Conservation (phyloP, 1,284 basidiomycete species). For the Cryptococcus deneoformans region DNA sequence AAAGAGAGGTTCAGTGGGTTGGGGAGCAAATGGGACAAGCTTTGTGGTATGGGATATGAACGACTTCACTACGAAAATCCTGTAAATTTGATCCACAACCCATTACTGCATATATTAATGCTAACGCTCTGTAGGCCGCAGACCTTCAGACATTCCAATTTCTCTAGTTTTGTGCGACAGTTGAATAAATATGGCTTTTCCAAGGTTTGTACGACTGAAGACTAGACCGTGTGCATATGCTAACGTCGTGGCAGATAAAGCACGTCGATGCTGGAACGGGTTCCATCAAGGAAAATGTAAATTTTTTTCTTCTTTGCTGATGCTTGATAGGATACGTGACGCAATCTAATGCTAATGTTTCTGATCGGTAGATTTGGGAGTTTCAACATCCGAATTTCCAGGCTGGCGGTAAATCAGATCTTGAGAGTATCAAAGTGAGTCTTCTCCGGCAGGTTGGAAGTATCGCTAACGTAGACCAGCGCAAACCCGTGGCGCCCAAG, state of each 20-base stretch:
- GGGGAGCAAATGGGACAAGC: constrained; percentile 81
- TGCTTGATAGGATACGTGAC: not conserved
- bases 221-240: no score
- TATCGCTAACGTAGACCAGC: constrained; percentile 35
- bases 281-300: constrained; percentile 40
- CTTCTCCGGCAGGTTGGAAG: not conserved
- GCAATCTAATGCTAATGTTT: not conserved
- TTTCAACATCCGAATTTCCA: constrained; percentile 95
- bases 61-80: constrained; percentile 90
- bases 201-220: constrained; percentile 58
- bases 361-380: constrained; percentile 71
- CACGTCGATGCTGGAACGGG: constrained; percentile 42
- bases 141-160: constrained; percentile 97
- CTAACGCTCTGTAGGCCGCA: constrained; percentile 56
- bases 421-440: constrained; percentile 80
- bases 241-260: constrained; percentile 34
- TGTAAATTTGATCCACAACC: constrained; percentile 46
- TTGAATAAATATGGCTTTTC: constrained; percentile 99
- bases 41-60: constrained; percentile 99
- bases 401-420: constrained; percentile 73
- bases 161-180: constrained; percentile 89
- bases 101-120: no score
- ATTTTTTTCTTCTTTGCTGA: not conserved
- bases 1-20: constrained; percentile 58
- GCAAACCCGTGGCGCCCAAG: constrained; percentile 67